Percentiles rank a stretch among this genome's conserved stretches.
These are phyloP conservation scores for Diversispora epigaea DNA, from an alignment of 192 early-diverging fungal species.

Conservation along the genomic window DNA sequence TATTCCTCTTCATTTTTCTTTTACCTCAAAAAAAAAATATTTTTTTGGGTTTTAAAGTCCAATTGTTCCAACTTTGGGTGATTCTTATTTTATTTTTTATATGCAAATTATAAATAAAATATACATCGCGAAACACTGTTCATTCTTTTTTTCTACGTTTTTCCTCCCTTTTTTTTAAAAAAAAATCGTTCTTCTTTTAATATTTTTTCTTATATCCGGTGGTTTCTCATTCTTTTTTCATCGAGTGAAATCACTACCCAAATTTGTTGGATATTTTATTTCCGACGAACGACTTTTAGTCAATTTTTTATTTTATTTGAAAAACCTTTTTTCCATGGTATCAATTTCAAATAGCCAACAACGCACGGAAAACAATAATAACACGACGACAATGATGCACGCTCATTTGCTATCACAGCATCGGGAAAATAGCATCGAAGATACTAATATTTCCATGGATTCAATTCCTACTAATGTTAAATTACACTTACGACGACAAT, in stretches of 20 bases:
- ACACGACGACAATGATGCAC: background rate
- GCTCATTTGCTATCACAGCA: background rate
- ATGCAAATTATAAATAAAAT: background rate
- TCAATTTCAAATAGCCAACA: background rate
- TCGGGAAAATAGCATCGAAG: background rate
- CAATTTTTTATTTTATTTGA: background rate
- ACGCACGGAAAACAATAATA: no score
- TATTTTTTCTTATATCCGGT: background rate
- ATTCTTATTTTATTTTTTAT: constrained; percentile 3
- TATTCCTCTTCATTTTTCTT: background rate
- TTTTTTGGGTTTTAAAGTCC: background rate
- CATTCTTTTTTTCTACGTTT: constrained; percentile 8
- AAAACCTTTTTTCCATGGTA: background rate
- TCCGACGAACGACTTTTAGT: no score
- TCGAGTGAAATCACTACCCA: no score
- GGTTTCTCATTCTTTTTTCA: no score
- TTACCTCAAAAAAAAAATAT: background rate
- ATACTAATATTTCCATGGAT: background rate
- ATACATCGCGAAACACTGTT: background rate
- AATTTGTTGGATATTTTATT: no score
- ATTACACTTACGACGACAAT: no score
- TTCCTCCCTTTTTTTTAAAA: background rate
- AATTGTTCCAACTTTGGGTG: constrained; percentile 22
- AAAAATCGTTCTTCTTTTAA: background rate
- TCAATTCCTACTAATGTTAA: background rate